Evolutionary conservation across 164 flowering plant genomes (phyloP).

Genomic region (Annona cherimola): DNA sequence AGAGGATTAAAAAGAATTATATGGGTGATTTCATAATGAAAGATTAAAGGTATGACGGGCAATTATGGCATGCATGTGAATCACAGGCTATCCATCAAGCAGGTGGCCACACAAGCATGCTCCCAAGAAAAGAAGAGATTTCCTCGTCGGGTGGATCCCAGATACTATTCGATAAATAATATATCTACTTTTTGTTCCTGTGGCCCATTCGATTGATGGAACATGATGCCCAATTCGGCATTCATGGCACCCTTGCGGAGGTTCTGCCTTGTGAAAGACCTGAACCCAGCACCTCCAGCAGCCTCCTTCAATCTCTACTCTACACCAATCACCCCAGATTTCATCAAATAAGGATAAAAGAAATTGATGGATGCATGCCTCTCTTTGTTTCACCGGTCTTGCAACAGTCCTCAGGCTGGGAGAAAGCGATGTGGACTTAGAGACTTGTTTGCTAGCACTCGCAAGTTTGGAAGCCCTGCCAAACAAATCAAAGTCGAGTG

Average conservation of each 20-base stretch:
- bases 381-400: constrained; percentile 44
- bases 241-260: not conserved
- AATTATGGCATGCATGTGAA: not conserved
- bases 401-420: constrained; percentile 38
- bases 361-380: constrained; percentile 28
- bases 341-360: not conserved
- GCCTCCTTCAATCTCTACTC: not conserved
- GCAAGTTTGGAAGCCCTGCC: constrained; percentile 34
- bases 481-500: constrained; percentile 2
- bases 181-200: not conserved
- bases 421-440: constrained; percentile 19
- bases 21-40: not conserved
- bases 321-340: too few relatives aligned
- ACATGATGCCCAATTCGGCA: not conserved
- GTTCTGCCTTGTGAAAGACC: not conserved
- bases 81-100: not conserved
- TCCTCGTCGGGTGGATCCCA: not conserved
- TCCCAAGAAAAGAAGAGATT: not conserved
- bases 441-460: constrained; percentile 21
- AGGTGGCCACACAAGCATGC: not conserved
- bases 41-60: not conserved
- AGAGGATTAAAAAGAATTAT: not conserved
- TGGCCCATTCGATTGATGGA: not conserved
- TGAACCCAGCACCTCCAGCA: not conserved
- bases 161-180: too few relatives aligned